Percentiles rank a stretch among this genome's conserved stretches.
Evolutionary conservation across 306 rosid genomes (phyloP).

Genomic region (Corylus americana): DNA sequence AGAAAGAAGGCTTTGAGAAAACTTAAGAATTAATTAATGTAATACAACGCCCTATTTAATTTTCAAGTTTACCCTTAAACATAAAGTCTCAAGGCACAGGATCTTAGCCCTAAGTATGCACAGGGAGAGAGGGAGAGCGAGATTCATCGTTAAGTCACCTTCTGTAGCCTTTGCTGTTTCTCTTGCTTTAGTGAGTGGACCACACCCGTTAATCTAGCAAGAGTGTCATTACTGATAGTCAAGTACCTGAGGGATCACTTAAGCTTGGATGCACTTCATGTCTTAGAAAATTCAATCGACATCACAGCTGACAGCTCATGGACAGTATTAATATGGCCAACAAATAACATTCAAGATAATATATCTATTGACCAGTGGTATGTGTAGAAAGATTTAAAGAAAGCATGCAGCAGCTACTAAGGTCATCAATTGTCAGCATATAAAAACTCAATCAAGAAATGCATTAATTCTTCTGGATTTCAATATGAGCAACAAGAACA

Average conservation of each 20-base stretch:
- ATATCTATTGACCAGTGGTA: neutral
- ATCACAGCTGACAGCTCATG: constrained; percentile 65
- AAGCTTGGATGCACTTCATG: constrained; percentile 76
- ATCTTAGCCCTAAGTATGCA: neutral
- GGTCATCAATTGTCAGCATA: no score
- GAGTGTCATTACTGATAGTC: constrained; percentile 83
- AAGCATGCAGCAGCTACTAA: no score
- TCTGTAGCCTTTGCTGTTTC: constrained; percentile 66
- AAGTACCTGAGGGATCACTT: constrained; percentile 41
- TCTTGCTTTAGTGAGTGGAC: constrained; percentile 66
- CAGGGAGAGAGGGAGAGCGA: neutral
- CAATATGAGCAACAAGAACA: no score
- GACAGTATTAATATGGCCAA: constrained; percentile 48
- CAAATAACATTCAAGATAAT: constrained; percentile 17
- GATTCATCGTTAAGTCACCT: constrained; percentile 46
- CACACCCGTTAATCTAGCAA: constrained; percentile 69
- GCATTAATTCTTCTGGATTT: no score
- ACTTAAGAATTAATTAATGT: neutral
- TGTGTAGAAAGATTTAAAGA: no score
- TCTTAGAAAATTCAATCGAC: constrained; percentile 64
- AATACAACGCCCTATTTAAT: neutral
- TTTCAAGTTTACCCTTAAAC: neutral
- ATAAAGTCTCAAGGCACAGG: neutral
- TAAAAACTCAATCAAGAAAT: no score
- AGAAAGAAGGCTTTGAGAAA: neutral